phyloP scores from a whole-genome alignment of 2,329 filamentous ascomycete species.

The Xylaria polymorpha region DNA sequence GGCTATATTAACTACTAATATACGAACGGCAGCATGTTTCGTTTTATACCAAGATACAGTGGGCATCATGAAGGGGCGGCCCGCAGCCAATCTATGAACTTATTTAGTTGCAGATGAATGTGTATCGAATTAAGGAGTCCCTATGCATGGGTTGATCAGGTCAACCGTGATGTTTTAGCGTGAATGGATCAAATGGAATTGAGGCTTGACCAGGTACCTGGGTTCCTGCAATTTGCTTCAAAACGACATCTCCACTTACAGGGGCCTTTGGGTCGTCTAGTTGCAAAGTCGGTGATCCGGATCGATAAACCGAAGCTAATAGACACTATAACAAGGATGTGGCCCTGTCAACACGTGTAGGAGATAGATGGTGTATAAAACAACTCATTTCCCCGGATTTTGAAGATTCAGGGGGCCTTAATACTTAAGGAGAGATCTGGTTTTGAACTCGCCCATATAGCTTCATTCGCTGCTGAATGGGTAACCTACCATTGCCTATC shows the following conservation, averaged over 20 bases:
- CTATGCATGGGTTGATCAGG: slow-evolving; percentile 11
- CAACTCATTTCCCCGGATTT: neutral
- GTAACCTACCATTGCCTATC: too few species aligned
- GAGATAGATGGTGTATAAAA: neutral
- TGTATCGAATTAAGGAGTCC: slow-evolving; percentile 22
- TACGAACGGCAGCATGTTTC: slow-evolving; percentile 15
- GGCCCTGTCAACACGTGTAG: neutral
- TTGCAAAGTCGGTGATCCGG: slow-evolving; percentile 27
- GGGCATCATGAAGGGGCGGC: slow-evolving; percentile 16
- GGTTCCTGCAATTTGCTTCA: slow-evolving; percentile 36
- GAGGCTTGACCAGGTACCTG: slow-evolving; percentile 27
- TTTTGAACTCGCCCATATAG: too few species aligned
- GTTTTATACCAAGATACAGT: slow-evolving; percentile 29
- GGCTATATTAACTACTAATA: slow-evolving; percentile 5
- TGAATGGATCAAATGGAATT: neutral
- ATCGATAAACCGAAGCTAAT: slow-evolving; percentile 24
- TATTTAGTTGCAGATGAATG: slow-evolving; percentile 1
- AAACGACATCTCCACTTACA: slow-evolving; percentile 33
- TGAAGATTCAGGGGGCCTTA: neutral
- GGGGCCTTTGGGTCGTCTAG: neutral
- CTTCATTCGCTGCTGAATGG: too few species aligned
- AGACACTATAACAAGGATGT: slow-evolving; percentile 2
- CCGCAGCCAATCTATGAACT: slow-evolving; percentile 1
- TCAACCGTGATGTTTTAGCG: slow-evolving; percentile 7
- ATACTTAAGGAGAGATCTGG: too few species aligned